These are phyloP conservation scores for Fusarium sp. DNA, from an alignment of 2,329 filamentous ascomycete species.

Conservation along the genomic window DNA sequence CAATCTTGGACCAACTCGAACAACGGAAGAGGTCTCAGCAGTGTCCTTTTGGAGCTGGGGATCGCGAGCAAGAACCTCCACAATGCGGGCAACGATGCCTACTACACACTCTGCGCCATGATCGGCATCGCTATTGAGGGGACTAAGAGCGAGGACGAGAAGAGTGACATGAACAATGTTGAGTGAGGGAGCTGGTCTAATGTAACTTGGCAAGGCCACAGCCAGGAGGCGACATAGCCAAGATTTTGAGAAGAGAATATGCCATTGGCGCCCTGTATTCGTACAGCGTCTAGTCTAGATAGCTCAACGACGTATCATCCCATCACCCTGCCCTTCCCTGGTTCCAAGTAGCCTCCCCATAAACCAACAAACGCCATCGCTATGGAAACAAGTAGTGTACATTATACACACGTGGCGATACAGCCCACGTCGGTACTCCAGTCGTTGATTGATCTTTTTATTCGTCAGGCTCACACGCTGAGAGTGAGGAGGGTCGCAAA, in stretches of 20 bases:
- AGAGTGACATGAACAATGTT: constrained; percentile 20
- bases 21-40: constrained; percentile 64
- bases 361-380: constrained; percentile 54
- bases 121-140: constrained; percentile 55
- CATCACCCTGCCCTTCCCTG: constrained; percentile 32
- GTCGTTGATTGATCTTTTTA: constrained; percentile 18
- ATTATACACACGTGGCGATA: constrained; percentile 42
- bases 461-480: constrained; percentile 7
- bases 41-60: constrained; percentile 69
- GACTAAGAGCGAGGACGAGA: constrained; percentile 33
- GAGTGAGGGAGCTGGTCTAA: constrained; percentile 12
- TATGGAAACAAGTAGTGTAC: constrained; percentile 55
- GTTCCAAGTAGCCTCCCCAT: constrained; percentile 36
- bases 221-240: not conserved
- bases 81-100: constrained; percentile 87
- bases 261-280: constrained; percentile 35
- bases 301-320: constrained; percentile 32
- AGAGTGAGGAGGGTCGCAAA: not conserved
- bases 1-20: constrained; percentile 64
- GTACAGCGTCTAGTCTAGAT: constrained; percentile 38
- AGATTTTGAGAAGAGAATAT: constrained; percentile 41
- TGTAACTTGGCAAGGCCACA: not conserved
- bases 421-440: constrained; percentile 16
- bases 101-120: constrained; percentile 78
- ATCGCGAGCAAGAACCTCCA: constrained; percentile 73